phyloP scores from a whole-genome alignment of 106 monocot species.

The Xerophyta viscosa region DNA sequence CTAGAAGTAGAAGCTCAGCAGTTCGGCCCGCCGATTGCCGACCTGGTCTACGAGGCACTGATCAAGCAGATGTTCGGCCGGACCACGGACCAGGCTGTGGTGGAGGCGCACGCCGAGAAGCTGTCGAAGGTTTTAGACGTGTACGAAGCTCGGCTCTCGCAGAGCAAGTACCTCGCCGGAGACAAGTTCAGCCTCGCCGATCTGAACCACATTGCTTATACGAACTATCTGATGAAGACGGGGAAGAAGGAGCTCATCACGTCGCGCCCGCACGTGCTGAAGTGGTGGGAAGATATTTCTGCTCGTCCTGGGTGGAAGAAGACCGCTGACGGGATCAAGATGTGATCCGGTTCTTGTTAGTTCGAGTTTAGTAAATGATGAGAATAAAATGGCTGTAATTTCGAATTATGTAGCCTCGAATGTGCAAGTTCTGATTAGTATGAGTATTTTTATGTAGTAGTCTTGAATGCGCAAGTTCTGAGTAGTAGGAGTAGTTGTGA shows the following conservation, averaged over 20 bases:
- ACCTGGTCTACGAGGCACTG: constrained; percentile 23
- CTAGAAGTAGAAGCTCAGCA: constrained; percentile 53
- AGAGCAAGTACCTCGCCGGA: constrained; percentile 6
- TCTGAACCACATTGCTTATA: constrained; percentile 1
- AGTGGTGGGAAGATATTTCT: constrained; percentile 2
- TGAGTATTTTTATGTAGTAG: too few relatives aligned
- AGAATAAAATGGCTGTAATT: too few relatives aligned
- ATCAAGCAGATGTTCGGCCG: constrained; percentile 37
- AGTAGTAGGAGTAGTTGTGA: too few relatives aligned
- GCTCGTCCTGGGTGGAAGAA: constrained; percentile 3
- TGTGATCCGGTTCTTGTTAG: too few relatives aligned
- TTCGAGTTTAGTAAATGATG: too few relatives aligned
- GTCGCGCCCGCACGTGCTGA: neutral
- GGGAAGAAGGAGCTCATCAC: neutral
- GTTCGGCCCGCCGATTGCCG: constrained; percentile 26
- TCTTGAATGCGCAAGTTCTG: too few relatives aligned
- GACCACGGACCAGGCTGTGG: constrained; percentile 19
- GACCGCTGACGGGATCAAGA: neutral
- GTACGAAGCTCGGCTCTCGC: constrained; percentile 1
- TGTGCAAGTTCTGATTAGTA: too few relatives aligned
- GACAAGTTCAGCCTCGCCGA: constrained; percentile 7
- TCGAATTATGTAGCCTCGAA: too few relatives aligned
- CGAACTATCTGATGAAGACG: neutral
- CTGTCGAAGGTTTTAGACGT: constrained; percentile 9
- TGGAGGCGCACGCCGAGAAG: constrained; percentile 30